Base-by-base conservation (phyloP, 2,329 filamentous ascomycete genomes). In the Paraphaeosphaeria sporulosa region DNA sequence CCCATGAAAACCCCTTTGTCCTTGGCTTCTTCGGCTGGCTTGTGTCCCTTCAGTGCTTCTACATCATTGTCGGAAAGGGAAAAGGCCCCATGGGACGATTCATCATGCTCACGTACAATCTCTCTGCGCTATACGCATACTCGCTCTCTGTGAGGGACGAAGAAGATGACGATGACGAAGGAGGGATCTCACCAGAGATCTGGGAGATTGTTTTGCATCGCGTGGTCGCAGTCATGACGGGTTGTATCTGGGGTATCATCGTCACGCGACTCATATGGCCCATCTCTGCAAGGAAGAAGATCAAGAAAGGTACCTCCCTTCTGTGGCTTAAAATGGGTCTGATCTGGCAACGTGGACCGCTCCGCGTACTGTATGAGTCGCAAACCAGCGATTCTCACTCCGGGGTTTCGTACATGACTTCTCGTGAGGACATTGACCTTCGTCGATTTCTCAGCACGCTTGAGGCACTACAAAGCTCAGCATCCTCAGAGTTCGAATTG, bases 311-410 rank as follows among this genome's bases (percentile, higher is more conserved):
- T 1, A 84, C 97, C 12, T 92, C 92, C 30, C 84, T 97, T n/a
- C 82, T 99, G 13, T 98, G 95, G 86, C 84, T 99, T 7, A 92
- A 96, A 60, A 94, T 99, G 88, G 92, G 93, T 17, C 85, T 99
- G 36, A 94, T 98, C 65, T 99, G 95, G 95, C 96, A 94, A 79
- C 88, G 94, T 47, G 94, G 96, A 9, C 95, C 95, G 0, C 82
- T 99, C 25, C 90, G 91, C 4, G 87, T 89, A 7, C 84, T 97
- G 15, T 73, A 83, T 2, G 79, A 79, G 9, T 63, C 62, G 63
- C 71, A 66, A 70, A 81, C 57, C 9, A 58, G 50, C 40, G 58
- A 65, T 38, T 36, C 52, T 19, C 57, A 61, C 56, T 21, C 57
- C 61, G 5, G 55, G 12, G 49, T 59, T 2, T 87, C 88, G 6